Base-by-base conservation (phyloP, 495 filamentous ascomycete genomes). In the Penicillium riverlandense region DNA sequence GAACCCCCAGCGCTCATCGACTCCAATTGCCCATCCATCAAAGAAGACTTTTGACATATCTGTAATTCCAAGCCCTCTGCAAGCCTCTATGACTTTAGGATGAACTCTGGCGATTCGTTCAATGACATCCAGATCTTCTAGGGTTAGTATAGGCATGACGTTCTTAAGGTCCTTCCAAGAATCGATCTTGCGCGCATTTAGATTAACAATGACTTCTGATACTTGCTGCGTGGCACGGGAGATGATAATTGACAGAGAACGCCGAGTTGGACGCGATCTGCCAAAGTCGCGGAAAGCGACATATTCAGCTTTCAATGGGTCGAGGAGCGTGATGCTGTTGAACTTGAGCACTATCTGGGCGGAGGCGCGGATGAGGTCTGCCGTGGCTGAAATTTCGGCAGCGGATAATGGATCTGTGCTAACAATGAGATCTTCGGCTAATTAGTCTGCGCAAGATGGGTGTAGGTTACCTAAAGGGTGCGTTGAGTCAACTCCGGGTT, bases 11-110 rank as follows among this genome's bases (percentile, higher is more conserved):
- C 64, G 57, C 45, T 67, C 62, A 33, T 67, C 64, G 12, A 63
- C 49, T 13, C 64, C 64, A 14, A 67, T 67, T 22, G 64, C 64
- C 64, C 64, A 67, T 27, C 57, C 82, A 57, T 88, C 83, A 49
- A 87, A 82, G 66, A 85, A 90, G 36, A 91, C 82, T 63, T 88
- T 88, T 65, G 83, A 66, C 86, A 90, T 94, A 50, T 91, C 86
- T 31, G 83, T 77, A 50, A 95, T 88, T 29, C 89, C 89, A 47
- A 88, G 79, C 37, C 90, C 75, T 8, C 75, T 74, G 62, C 89
- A 95, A 53, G 90, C 88, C 58, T 90, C 83, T 53, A 94, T 90
- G 41, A 95, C 89, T 41, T 81, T 84, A 10, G 85, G 75, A 58
- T 94, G 84, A 44, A 77, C 76, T 43, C 89, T 75, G 30, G 78